Evolutionary conservation across 1,284 basidiomycete genomes (phyloP).

Genomic region (Moniliella sp.): DNA sequence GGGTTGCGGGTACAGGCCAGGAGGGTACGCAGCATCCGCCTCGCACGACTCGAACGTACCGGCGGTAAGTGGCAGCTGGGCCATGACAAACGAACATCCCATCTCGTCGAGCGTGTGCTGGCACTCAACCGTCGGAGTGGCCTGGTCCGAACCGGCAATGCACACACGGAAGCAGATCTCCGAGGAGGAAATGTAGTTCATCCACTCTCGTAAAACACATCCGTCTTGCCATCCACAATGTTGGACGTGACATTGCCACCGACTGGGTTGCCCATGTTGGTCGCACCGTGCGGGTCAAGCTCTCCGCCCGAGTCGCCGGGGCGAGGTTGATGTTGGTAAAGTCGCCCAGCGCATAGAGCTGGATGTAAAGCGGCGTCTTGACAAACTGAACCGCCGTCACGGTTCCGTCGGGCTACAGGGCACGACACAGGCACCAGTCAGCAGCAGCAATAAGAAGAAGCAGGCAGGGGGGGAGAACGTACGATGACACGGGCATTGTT

Average conservation of each 20-base stretch:
- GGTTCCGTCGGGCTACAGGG: conserved; percentile 30
- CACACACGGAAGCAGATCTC: conserved; percentile 32
- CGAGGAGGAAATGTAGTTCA: conserved; percentile 28
- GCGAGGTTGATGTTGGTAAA: conserved; percentile 27
- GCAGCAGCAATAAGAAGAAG: too few species aligned
- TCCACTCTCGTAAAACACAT: conserved; percentile 41
- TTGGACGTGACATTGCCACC: conserved; percentile 41
- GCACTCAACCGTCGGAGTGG: conserved; percentile 20
- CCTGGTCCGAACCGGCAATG: conserved; percentile 19
- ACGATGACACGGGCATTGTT: conserved; percentile 33
- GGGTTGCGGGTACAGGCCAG: conserved; percentile 22
- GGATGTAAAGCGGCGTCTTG: conserved; percentile 35
- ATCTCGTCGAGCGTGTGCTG: conserved; percentile 30
- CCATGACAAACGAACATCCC: conserved; percentile 35
- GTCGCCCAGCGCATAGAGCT: conserved; percentile 36
- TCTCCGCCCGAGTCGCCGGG: conserved; percentile 24
- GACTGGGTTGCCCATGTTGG: conserved; percentile 38
- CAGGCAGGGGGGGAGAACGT: too few species aligned
- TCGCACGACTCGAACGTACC: conserved; percentile 28
- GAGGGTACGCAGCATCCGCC: conserved; percentile 30
- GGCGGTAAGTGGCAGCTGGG: conserved; percentile 12
- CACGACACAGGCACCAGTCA: too few species aligned
- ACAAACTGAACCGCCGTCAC: conserved; percentile 30
- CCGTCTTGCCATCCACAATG: conserved; percentile 35
- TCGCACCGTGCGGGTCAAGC: conserved; percentile 32